Base-by-base conservation (phyloP, 768 basidiomycete genomes). In the Boletus patriciae region DNA sequence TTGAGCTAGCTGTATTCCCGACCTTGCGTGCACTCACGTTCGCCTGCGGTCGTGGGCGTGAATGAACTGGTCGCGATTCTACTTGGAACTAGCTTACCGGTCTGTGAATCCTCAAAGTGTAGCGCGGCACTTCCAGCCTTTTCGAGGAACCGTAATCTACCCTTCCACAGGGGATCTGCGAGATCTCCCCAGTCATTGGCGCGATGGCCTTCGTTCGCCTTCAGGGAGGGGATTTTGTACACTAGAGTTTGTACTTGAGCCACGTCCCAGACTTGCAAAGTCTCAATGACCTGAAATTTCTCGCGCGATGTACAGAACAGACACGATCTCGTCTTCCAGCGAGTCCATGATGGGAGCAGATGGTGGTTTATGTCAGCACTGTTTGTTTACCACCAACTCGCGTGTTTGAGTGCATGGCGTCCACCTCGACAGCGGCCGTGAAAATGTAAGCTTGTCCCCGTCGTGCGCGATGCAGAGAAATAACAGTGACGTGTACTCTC, bases 141-240 rank as follows among this genome's bases (percentile, higher is more conserved):
- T 73, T 97, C 93, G 25, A 92, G 75, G 57, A 97, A 87, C 57
- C 93, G 83, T 61, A 98, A 75, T 42, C 94, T 81, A 18, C 94
- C 94, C 69, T 95, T 95, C 94, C 94, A 98, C 23, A 98, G 73
- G 5, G 92, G 92, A 53, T 80, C 67, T 18, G 81, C 81, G 41
- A 95, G 82, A 72, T 94, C 89, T 16, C 94, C 92, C 94, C 94
- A 98, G 62, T 94, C 91, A 52, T 86, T 87, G 12, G 94, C 94
- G 51, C 92, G 87, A 74, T 96, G 89, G 10, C 94, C 94, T 67
- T 94, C 90, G 65, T 93, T 90, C 38, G 80, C 81, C 66, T 84
- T 92, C 66, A 94, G 76, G 46, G 94, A 86, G 3, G 94, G 94
- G 46, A 97, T 92, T 77, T 88, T 92, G 79, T 88, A 96, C 37